phyloP scores from a whole-genome alignment of 345 rosid species.

The Hibiscus syriacus region DNA sequence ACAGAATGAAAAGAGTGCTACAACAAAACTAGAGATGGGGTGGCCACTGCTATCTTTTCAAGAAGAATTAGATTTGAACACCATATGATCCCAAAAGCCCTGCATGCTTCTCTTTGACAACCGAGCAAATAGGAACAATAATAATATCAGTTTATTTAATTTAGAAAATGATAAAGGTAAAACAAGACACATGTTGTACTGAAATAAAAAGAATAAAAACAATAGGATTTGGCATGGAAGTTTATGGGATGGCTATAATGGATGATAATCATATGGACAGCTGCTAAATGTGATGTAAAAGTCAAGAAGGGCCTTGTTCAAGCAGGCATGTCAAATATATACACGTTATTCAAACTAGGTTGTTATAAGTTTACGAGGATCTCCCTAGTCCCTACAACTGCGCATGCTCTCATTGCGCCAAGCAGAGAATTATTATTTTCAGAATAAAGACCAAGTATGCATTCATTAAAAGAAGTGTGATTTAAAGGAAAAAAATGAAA shows the following conservation, averaged over 20 bases:
- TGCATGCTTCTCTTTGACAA: too few relatives aligned
- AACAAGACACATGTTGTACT: neutral
- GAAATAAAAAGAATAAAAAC: neutral
- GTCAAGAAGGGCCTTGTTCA: too few relatives aligned
- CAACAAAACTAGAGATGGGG: neutral
- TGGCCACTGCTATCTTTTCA: neutral
- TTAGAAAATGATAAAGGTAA: constrained; percentile 1
- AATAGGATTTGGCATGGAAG: too few relatives aligned
- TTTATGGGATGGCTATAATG: neutral
- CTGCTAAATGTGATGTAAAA: neutral
- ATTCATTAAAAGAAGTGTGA: neutral
- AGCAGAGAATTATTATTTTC: neutral
- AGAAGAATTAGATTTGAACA: constrained; percentile 41
- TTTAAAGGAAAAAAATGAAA: too few relatives aligned
- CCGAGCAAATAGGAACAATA: too few relatives aligned
- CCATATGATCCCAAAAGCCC: constrained; percentile 54
- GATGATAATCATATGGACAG: neutral
- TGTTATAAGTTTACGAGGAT: neutral
- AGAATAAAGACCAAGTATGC: neutral
- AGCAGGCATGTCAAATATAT: too few relatives aligned
- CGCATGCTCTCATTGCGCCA: too few relatives aligned
- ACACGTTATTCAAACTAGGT: too few relatives aligned
- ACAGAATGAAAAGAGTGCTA: too few relatives aligned
- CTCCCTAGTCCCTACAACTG: neutral
- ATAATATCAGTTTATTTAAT: too few relatives aligned